A percentile compares a stretch with the other conserved stretches of the same genome.
Conservation (phyloP, 768 basidiomycete genomes). For the Myochromella boudieri region DNA sequence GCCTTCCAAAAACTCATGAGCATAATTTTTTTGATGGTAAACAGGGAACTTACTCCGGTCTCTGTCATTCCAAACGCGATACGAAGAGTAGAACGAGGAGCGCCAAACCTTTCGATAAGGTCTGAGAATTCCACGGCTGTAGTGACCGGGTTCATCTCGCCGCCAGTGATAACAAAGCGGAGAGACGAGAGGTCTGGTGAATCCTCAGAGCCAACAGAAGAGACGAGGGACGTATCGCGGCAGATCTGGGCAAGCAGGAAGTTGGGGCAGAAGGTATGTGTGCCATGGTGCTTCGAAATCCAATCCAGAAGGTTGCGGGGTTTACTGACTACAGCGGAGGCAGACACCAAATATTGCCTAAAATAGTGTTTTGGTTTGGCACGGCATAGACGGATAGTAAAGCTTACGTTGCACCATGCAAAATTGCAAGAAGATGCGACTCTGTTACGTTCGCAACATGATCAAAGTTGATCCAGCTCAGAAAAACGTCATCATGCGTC, state of each 20-base stretch:
- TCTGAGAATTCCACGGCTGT: constrained; percentile 2
- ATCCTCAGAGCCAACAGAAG: no score
- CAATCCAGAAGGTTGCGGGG: constrained; percentile 20
- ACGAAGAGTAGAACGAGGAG: neutral
- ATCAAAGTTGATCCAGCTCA: constrained; percentile 45
- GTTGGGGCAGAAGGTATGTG: constrained; percentile 33
- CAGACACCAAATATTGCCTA: neutral
- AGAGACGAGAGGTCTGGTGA: neutral
- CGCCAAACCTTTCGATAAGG: neutral
- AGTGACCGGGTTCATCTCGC: neutral
- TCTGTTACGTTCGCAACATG: constrained; percentile 41
- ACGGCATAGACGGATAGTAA: neutral
- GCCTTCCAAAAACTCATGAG: neutral
- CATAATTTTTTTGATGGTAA: neutral
- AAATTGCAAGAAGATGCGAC: constrained; percentile 34
- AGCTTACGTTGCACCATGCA: constrained; percentile 25
- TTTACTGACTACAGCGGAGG: neutral
- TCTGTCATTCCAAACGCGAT: constrained; percentile 4
- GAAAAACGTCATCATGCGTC: constrained; percentile 27
- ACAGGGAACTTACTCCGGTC: neutral
- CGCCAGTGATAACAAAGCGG: neutral
- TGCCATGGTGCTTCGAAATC: no score
- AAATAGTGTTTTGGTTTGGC: neutral
- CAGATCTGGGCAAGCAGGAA: constrained; percentile 30
- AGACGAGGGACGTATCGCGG: neutral